phyloP scores from a whole-genome alignment of 108 stramenopile species.

The Fistulifera pelliculosa region DNA sequence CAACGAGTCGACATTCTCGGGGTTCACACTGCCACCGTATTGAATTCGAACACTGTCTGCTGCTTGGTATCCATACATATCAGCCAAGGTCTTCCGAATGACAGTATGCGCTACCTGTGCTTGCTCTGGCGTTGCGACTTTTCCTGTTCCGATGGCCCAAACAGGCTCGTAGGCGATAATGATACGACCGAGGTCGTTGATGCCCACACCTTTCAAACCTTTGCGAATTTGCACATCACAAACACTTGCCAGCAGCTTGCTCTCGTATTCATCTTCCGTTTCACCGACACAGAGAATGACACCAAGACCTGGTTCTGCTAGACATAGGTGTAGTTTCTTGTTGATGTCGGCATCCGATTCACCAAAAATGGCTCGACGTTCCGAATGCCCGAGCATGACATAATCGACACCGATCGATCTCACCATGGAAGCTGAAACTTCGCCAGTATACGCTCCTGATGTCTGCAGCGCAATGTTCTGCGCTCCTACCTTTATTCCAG shows the following conservation, averaged over 20 bases:
- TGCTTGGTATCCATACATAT: conserved; percentile 69
- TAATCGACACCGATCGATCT: conserved; percentile 79
- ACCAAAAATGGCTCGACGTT: conserved; percentile 89
- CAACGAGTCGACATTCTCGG: conserved; percentile 85
- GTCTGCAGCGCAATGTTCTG: conserved; percentile 58
- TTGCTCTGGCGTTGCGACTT: conserved; percentile 73
- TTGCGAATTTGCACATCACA: conserved; percentile 86
- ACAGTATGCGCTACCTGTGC: conserved; percentile 62
- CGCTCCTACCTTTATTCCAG: conserved; percentile 36
- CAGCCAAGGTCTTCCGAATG: conserved; percentile 63
- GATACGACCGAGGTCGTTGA: conserved; percentile 73
- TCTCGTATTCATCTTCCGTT: conserved; percentile 88
- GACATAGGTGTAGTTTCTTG: conserved; percentile 63
- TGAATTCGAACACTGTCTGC: conserved; percentile 75
- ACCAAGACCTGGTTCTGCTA: conserved; percentile 83
- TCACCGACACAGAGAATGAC: conserved; percentile 97
- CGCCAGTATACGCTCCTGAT: conserved; percentile 95
- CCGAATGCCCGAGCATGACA: conserved; percentile 95
- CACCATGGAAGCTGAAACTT: conserved; percentile 83
- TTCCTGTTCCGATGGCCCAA: conserved; percentile 96
- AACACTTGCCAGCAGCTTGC: conserved; percentile 78
- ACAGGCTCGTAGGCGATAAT: conserved; percentile 97
- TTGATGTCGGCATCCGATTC: conserved; percentile 91
- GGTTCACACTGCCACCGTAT: conserved; percentile 92
- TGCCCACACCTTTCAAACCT: conserved; percentile 58